Percentiles rank a stretch among this genome's conserved stretches.
Evolutionary conservation across 2,329 filamentous ascomycete species (phyloP).

Genomic region (Mariannaea elegans): DNA sequence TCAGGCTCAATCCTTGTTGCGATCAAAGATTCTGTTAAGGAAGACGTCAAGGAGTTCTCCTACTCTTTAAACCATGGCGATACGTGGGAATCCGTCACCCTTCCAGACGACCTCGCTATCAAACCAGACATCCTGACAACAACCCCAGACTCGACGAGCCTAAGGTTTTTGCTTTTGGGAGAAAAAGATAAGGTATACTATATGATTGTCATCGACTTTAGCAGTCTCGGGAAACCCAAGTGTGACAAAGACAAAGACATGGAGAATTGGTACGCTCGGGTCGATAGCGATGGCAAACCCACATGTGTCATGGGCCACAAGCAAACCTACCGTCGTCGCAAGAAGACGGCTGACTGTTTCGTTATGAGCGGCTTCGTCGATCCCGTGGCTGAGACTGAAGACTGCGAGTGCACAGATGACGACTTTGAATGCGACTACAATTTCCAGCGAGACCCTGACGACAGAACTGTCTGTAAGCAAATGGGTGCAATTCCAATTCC

Average conservation of each 20-base stretch:
- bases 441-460: slow-evolving; percentile 72
- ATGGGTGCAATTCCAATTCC: slow-evolving; percentile 71
- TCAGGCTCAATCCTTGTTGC: slow-evolving; percentile 90
- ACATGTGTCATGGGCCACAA: slow-evolving; percentile 97
- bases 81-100: slow-evolving; percentile 76
- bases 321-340: slow-evolving; percentile 85
- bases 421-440: slow-evolving; percentile 99
- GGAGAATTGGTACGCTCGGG: slow-evolving; percentile 87
- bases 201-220: slow-evolving; percentile 84
- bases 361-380: slow-evolving; percentile 87
- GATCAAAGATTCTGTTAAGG: slow-evolving; percentile 74
- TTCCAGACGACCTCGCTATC: slow-evolving; percentile 74
- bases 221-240: slow-evolving; percentile 78
- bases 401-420: slow-evolving; percentile 81
- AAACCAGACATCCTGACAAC: slow-evolving; percentile 81
- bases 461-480: slow-evolving; percentile 74
- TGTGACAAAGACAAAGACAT: slow-evolving; percentile 78
- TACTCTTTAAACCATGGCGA: slow-evolving; percentile 94
- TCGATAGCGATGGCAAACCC: slow-evolving; percentile 80
- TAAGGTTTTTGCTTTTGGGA: slow-evolving; percentile 87
- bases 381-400: slow-evolving; percentile 71
- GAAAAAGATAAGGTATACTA: slow-evolving; percentile 65
- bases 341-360: slow-evolving; percentile 89
- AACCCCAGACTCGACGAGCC: slow-evolving; percentile 88
- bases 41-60: slow-evolving; percentile 64